Evolutionary conservation across 495 filamentous ascomycete genomes (phyloP), one percentile per base, ranked within the genome.

Genomic region (Lasiosphaeria miniovina): DNA sequence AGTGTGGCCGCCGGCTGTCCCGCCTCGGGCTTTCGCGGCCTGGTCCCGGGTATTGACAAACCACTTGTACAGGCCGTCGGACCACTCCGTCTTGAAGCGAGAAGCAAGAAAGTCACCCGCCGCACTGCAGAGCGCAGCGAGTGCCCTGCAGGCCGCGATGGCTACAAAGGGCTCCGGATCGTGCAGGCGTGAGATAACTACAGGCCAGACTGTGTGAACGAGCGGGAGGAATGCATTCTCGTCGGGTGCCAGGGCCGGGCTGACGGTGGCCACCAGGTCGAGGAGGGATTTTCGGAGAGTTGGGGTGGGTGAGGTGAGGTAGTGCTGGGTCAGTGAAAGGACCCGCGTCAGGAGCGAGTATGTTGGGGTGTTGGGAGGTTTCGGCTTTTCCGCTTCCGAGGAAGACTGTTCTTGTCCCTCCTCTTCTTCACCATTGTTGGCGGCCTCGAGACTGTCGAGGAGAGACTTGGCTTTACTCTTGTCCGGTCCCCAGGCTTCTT

Each of bases 191-290:
- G 82, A 72, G 0, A 89, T 73, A 9, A 96, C 75, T 5, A 90
- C 84, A 0, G 92, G 90, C 91, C 92, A 98, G 32, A 97, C 74
- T 4, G 89, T 88, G 69, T 96, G 91, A 50, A 97, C 86, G 3
- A 97, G 78, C 0, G 94, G 94, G 1, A 98, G 78, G 68, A 96
- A 96, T 11, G 83, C 84, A 52, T 89, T 84, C 68, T 95, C 88
- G 65, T 94, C 85, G 0, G 80, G 76, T 2, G 87, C 82, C 3
- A 97, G 81, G 4, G 86, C 79, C 0, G 86, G 84, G 10, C 86
- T 77, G 8, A 89, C 84, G 4, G 86, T 87, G 24, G 80, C 71
- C 36, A 96, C 80, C 7, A 97, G 86, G 40, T 80, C 79, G 49
- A 96, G 83, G 1, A 97, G 81, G 3, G 85, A 88, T 24, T 83